Conservation (phyloP, 140 eudicot genomes). For the Flaveria floridana region DNA sequence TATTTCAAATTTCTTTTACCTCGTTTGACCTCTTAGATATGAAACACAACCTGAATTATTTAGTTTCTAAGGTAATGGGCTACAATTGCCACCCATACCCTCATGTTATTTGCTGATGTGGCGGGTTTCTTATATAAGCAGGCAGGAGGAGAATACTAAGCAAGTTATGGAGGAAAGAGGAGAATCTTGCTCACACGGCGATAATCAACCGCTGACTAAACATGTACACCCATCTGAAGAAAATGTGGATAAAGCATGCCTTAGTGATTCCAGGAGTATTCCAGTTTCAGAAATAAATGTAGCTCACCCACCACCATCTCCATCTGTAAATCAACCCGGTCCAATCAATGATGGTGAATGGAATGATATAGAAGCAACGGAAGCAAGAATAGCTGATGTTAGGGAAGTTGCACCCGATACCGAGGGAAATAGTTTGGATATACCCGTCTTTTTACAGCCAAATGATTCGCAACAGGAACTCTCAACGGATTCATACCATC, state of each 20-base stretch:
- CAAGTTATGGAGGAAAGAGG: constrained; percentile 78
- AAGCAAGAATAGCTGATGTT: constrained; percentile 80
- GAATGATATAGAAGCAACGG: constrained; percentile 93
- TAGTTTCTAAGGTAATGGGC: not conserved
- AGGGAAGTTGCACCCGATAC: constrained; percentile 74
- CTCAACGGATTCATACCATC: constrained; percentile 47
- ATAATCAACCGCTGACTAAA: constrained; percentile 63
- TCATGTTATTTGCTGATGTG: constrained; percentile 23
- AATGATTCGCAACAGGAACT: constrained; percentile 50
- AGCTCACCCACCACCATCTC: constrained; percentile 43
- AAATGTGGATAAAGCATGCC: constrained; percentile 88
- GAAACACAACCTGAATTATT: not conserved
- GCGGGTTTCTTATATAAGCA: constrained; percentile 32
- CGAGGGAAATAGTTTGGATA: constrained; percentile 63
- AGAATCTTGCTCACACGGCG: constrained; percentile 59
- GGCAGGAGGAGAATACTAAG: constrained; percentile 75
- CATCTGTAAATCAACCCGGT: constrained; percentile 42
- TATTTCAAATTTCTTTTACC: not conserved
- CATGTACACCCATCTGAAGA: constrained; percentile 84
- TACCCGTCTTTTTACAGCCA: constrained; percentile 66
- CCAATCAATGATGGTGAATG: constrained; percentile 72
- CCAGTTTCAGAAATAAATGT: constrained; percentile 52
- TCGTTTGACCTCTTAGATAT: not conserved
- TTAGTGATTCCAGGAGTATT: constrained; percentile 55
- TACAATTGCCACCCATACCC: not conserved